These are phyloP conservation scores for Fusarium subglutinans DNA, from an alignment of 2,329 filamentous ascomycete genomes.

Conservation along the genomic window DNA sequence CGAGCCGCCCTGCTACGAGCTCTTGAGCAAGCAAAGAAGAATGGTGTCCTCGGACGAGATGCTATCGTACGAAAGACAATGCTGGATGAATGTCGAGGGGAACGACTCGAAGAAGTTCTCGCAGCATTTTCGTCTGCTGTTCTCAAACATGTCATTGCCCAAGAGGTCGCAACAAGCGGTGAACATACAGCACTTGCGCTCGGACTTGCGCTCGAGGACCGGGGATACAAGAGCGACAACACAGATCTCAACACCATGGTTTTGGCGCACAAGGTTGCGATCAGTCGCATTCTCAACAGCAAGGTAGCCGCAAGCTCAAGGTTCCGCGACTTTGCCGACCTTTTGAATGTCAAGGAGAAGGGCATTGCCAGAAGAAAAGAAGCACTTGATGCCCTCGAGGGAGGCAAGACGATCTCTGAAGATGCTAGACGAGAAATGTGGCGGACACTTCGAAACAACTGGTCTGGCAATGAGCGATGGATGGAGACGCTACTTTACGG, in stretches of 20 bases:
- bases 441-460: slow-evolving; percentile 73
- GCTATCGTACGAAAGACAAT: slow-evolving; percentile 89
- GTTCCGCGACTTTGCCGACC: slow-evolving; percentile 70
- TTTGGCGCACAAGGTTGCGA: slow-evolving; percentile 75
- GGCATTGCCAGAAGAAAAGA: slow-evolving; percentile 65
- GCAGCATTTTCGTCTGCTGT: slow-evolving; percentile 86
- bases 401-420: slow-evolving; percentile 50
- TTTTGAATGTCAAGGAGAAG: slow-evolving; percentile 71
- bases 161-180: slow-evolving; percentile 50
- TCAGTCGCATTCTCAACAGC: slow-evolving; percentile 66
- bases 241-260: slow-evolving; percentile 71
- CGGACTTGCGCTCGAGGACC: slow-evolving; percentile 66
- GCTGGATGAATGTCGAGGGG: slow-evolving; percentile 95
- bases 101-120: slow-evolving; percentile 87
- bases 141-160: slow-evolving; percentile 72
- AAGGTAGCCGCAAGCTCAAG: slow-evolving; percentile 68
- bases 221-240: slow-evolving; percentile 64
- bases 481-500: slow-evolving; percentile 76
- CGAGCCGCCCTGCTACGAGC: slow-evolving; percentile 83
- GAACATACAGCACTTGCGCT: slow-evolving; percentile 61
- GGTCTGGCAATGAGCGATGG: slow-evolving; percentile 82
- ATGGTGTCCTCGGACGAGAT: slow-evolving; percentile 81
- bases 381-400: slow-evolving; percentile 49
- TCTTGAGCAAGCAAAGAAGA: slow-evolving; percentile 88
- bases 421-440: slow-evolving; percentile 61